Conservation (phyloP, 148 eudicot genomes). For the Cornus kousa region DNA sequence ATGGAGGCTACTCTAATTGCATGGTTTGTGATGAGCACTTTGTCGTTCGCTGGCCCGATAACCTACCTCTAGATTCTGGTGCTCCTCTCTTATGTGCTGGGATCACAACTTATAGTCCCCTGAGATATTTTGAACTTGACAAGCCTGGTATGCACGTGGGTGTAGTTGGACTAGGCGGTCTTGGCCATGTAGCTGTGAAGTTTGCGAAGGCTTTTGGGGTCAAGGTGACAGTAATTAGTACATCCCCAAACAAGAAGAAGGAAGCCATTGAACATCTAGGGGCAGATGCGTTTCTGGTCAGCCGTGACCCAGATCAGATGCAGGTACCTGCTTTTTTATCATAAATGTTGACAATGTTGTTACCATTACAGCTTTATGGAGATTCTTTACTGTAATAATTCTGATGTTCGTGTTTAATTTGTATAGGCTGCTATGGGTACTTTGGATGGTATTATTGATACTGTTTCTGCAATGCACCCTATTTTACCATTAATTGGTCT, state of each 20-base stretch:
- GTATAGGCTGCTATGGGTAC: slow-evolving; percentile 26
- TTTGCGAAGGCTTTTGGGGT: slow-evolving; percentile 33
- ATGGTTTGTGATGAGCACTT: slow-evolving; percentile 33
- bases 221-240: slow-evolving; percentile 28
- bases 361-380: neutral
- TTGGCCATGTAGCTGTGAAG: slow-evolving; percentile 32
- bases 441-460: slow-evolving; percentile 25
- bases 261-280: slow-evolving; percentile 30
- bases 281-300: slow-evolving; percentile 26
- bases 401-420: neutral
- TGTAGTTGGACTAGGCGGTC: slow-evolving; percentile 27
- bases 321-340: slow-evolving; percentile 10
- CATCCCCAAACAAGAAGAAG: slow-evolving; percentile 21
- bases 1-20: slow-evolving; percentile 38
- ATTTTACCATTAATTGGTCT: slow-evolving; percentile 13
- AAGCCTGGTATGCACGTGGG: slow-evolving; percentile 27
- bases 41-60: slow-evolving; percentile 21
- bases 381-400: neutral
- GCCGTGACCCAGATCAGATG: slow-evolving; percentile 19
- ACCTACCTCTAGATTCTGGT: slow-evolving; percentile 23
- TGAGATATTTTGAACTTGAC: slow-evolving; percentile 32
- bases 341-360: no score
- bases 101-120: slow-evolving; percentile 29
- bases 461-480: slow-evolving; percentile 20
- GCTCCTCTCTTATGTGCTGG: slow-evolving; percentile 39